These are phyloP conservation scores for Irpex sp. DNA, from an alignment of 1,284 basidiomycete genomes.

Conservation along the genomic window DNA sequence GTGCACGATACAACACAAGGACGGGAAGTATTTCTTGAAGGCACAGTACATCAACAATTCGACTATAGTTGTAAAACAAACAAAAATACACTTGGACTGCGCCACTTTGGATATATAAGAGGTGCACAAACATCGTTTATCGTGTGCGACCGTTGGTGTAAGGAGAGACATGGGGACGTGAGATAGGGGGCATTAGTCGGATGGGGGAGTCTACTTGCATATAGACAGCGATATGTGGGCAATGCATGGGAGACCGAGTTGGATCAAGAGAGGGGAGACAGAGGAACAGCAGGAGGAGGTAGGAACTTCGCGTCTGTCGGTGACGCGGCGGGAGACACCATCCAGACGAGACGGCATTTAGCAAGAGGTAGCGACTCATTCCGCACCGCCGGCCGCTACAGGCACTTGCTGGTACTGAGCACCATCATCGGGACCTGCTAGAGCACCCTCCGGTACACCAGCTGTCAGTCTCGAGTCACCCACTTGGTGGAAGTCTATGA, in stretches of 20 bases:
- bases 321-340: not conserved
- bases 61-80: no score
- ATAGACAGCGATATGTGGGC: not conserved
- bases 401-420: conserved; percentile 13
- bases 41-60: no score
- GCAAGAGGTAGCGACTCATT: not conserved
- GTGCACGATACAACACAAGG: no score
- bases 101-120: no score
- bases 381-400: conserved; percentile 7
- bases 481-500: conserved; percentile 76
- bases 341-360: not conserved
- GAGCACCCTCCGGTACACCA: conserved; percentile 56
- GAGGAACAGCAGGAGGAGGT: not conserved
- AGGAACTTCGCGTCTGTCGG: not conserved
- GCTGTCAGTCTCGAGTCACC: conserved; percentile 43
- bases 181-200: not conserved
- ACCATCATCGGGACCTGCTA: conserved; percentile 55
- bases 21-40: no score
- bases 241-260: no score
- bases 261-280: not conserved
- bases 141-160: no score
- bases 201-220: not conserved
- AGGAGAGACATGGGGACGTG: no score
- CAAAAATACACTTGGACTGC: no score
- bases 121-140: no score